phyloP scores from a whole-genome alignment of 495 filamentous ascomycete species.

The Lichenothelia convexa region DNA sequence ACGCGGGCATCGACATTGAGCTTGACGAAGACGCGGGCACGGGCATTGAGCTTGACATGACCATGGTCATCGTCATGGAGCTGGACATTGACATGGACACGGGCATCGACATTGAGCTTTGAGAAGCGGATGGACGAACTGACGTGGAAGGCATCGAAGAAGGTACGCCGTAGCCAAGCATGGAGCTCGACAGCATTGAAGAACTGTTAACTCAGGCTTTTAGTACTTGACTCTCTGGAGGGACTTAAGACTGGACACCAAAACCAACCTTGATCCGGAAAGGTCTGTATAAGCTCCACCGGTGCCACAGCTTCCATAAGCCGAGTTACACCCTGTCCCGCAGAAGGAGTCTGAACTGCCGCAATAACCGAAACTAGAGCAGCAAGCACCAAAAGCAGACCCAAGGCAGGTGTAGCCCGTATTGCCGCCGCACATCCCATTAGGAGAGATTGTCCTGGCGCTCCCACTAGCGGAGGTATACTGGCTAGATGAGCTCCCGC shows the following conservation, averaged over 20 bases:
- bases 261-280: background rate
- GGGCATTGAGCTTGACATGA: background rate
- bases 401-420: background rate
- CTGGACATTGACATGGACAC: background rate
- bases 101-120: background rate
- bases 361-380: background rate
- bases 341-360: background rate
- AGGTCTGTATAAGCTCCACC: background rate
- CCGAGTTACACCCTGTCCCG: background rate
- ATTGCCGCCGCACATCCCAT: background rate
- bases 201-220: background rate
- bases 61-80: background rate
- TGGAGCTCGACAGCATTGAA: background rate
- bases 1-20: no score
- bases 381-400: background rate
- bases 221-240: background rate
- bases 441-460: background rate
- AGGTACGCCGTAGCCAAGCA: background rate
- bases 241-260: background rate
- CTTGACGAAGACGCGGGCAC: no score
- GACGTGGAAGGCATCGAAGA: background rate
- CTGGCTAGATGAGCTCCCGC: background rate
- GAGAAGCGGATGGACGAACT: background rate
- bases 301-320: background rate
- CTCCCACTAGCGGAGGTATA: background rate